Percentiles rank a stretch among this genome's conserved stretches.
phyloP scores from a whole-genome alignment of 2,329 filamentous ascomycete species.

The Aspergillus floridensis region DNA sequence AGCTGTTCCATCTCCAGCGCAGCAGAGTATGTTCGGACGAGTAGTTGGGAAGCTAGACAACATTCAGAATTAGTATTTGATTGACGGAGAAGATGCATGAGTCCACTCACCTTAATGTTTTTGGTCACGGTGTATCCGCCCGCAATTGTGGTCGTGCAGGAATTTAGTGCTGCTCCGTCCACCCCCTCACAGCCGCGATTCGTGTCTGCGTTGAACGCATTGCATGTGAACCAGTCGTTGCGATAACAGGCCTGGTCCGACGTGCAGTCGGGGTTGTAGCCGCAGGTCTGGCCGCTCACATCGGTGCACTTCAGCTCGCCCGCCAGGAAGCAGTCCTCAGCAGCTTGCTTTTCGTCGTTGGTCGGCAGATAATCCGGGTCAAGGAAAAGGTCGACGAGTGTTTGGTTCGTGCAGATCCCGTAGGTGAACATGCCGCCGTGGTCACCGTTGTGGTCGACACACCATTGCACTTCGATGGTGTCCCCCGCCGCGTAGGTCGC shows the following conservation, averaged over 20 bases:
- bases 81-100: no score
- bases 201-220: constrained; percentile 20
- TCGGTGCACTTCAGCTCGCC: constrained; percentile 52
- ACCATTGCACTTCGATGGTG: constrained; percentile 54
- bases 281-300: constrained; percentile 51
- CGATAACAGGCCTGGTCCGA: constrained; percentile 46
- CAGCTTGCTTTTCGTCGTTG: constrained; percentile 52
- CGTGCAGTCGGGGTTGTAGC: constrained; percentile 50
- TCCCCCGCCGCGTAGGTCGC: constrained; percentile 49
- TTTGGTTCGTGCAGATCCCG: constrained; percentile 54
- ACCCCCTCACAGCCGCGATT: constrained; percentile 43
- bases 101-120: constrained; percentile 47
- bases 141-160: constrained; percentile 53
- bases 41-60: constrained; percentile 35
- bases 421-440: constrained; percentile 59
- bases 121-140: constrained; percentile 55
- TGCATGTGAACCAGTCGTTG: constrained; percentile 57
- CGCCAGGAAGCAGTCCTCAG: constrained; percentile 53
- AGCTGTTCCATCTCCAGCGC: constrained; percentile 56
- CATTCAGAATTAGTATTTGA: no score
- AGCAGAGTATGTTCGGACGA: constrained; percentile 52
- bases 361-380: constrained; percentile 50
- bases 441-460: constrained; percentile 56
- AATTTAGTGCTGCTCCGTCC: constrained; percentile 44
- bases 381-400: constrained; percentile 51